A percentile compares a stretch with the other conserved stretches of the same genome.
phyloP scores from a whole-genome alignment of 1,139 yeast genomes.

The Magnusiomyces paraingens region DNA sequence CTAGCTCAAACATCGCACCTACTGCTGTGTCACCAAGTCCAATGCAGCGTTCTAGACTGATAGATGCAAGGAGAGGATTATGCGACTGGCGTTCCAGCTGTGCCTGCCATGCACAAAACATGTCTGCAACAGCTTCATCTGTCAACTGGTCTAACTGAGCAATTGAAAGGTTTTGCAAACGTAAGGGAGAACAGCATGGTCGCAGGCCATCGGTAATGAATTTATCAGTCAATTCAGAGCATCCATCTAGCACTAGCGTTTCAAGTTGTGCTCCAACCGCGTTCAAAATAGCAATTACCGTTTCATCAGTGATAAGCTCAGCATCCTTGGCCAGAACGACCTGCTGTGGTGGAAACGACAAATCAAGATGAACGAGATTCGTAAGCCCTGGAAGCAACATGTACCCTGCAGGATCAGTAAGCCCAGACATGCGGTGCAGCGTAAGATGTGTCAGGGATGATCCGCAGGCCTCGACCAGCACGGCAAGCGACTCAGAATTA shows the following conservation, averaged over 20 bases:
- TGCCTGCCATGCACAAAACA: conserved; percentile 49
- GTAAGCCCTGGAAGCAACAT: conserved; percentile 58
- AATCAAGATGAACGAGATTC: conserved; percentile 49
- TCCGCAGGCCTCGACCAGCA: conserved; percentile 54
- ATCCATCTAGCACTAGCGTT: conserved; percentile 61
- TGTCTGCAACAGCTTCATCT: conserved; percentile 52
- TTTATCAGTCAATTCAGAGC: conserved; percentile 61
- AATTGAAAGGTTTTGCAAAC: conserved; percentile 48
- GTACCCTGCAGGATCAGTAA: conserved; percentile 54
- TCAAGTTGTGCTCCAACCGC: conserved; percentile 57
- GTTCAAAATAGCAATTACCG: conserved; percentile 58
- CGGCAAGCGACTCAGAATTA: conserved; percentile 55
- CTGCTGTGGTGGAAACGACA: conserved; percentile 49
- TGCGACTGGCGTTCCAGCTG: background rate
- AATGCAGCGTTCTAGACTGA: conserved; percentile 51
- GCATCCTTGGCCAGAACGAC: conserved; percentile 19
- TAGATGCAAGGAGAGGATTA: conserved; percentile 50
- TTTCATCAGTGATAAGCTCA: conserved; percentile 65
- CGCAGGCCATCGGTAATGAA: conserved; percentile 53
- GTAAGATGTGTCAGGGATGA: conserved; percentile 43
- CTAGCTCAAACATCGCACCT: conserved; percentile 55
- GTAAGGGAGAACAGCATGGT: conserved; percentile 45
- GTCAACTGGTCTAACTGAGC: conserved; percentile 54
- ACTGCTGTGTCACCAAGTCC: conserved; percentile 58
- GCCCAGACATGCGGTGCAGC: conserved; percentile 66